Conservation (phyloP, 108 stramenopile genomes). For the Nitzschia putrida region DNA sequence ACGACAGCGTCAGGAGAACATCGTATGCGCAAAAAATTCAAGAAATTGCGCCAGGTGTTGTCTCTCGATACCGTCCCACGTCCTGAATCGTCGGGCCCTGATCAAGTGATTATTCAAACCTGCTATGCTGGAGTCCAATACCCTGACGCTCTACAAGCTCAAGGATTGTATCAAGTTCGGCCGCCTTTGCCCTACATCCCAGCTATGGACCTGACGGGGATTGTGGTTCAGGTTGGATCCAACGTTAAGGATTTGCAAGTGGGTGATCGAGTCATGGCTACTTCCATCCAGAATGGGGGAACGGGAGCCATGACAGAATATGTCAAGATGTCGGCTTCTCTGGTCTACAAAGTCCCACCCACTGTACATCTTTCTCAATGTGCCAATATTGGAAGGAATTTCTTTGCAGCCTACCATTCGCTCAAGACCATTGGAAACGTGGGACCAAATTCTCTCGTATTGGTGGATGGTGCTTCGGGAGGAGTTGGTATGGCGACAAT, state of each 20-base stretch:
- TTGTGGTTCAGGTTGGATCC: slow-evolving; percentile 51
- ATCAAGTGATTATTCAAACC: slow-evolving; percentile 48
- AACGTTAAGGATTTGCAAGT: slow-evolving; percentile 32
- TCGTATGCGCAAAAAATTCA: slow-evolving; percentile 1
- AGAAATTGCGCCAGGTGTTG: slow-evolving; percentile 23
- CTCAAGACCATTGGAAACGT: slow-evolving; percentile 60
- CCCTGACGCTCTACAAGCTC: slow-evolving; percentile 69
- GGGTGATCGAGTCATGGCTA: slow-evolving; percentile 67
- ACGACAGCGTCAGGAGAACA: neutral
- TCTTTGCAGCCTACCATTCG: slow-evolving; percentile 71
- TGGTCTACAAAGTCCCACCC: slow-evolving; percentile 56
- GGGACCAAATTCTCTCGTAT: slow-evolving; percentile 47
- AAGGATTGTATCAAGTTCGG: slow-evolving; percentile 64
- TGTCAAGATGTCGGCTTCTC: slow-evolving; percentile 36
- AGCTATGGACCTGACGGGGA: slow-evolving; percentile 66
- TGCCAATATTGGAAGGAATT: slow-evolving; percentile 70
- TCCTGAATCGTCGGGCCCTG: slow-evolving; percentile 5
- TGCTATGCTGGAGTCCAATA: slow-evolving; percentile 74
- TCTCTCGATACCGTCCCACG: slow-evolving; percentile 32
- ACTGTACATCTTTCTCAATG: slow-evolving; percentile 42
- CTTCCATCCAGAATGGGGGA: slow-evolving; percentile 54
- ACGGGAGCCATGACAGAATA: slow-evolving; percentile 59
- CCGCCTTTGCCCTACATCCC: slow-evolving; percentile 70
- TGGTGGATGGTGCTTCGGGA: slow-evolving; percentile 74
- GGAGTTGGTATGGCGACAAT: slow-evolving; percentile 81